Evolutionary conservation across 2,329 filamentous ascomycete species (phyloP).

Genomic region (Pseudogymnoascus sp.): DNA sequence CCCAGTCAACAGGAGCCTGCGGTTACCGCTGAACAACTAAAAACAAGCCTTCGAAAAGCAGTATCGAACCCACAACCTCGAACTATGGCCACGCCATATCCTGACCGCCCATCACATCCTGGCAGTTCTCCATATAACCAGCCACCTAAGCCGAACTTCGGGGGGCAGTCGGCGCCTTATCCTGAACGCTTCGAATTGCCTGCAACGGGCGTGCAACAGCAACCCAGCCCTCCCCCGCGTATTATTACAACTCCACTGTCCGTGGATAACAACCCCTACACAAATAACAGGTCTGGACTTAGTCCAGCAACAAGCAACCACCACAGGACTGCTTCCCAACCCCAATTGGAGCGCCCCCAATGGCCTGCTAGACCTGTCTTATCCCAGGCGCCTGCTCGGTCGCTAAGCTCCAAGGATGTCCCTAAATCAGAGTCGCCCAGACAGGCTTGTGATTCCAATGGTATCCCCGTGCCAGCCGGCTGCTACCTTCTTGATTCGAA

Average conservation of each 20-base stretch:
- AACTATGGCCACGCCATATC: neutral
- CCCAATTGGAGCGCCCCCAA: neutral
- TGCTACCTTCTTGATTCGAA: neutral
- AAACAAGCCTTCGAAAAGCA: neutral
- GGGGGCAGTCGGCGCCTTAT: neutral
- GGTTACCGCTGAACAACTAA: neutral
- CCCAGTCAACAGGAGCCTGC: neutral
- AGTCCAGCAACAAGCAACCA: neutral
- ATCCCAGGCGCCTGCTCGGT: neutral
- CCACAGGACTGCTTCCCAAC: neutral
- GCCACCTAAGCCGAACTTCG: neutral
- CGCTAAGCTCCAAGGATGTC: neutral
- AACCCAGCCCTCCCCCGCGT: neutral
- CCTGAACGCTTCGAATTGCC: neutral
- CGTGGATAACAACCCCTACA: neutral
- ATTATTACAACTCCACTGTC: neutral
- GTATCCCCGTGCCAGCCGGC: neutral
- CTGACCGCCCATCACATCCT: neutral
- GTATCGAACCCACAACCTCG: neutral
- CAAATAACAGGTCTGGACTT: neutral
- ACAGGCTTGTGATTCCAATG: neutral
- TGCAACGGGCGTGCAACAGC: neutral
- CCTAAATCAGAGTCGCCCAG: neutral
- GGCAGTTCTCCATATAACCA: neutral
- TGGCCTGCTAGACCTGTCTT: neutral